Evolutionary conservation across 2,329 filamentous ascomycete genomes (phyloP), one percentile per base, ranked within the genome.

Genomic region (Aspergillus fischeri): DNA sequence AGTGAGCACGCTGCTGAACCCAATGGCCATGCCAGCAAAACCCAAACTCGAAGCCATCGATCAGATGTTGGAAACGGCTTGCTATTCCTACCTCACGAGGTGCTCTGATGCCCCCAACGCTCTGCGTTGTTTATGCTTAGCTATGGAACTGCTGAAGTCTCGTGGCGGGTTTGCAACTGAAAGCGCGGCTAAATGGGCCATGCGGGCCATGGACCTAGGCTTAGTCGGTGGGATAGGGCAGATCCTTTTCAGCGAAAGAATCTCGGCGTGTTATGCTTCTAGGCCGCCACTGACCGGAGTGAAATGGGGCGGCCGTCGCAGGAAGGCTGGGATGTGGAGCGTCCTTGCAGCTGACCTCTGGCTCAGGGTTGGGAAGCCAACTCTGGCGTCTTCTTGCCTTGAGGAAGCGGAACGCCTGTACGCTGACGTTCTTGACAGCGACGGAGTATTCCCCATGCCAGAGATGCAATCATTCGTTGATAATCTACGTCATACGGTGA

Each of bases 271-370:
- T 76, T 97, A 93, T 74, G 85, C 85, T 0, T 86, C 89, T 3
- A 90, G 90, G 63, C 81, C 81, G 27, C 87, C 89, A 2, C 76
- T 86, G 3, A 87, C 88, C 1, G 83, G 82, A 8, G 83, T 86
- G 59, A 78, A 78, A 41, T 89, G 87, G 80, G 92, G 92, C 17
- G 81, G 83, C 8, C 83, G 93, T 60, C 83, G 82, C 58, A 83
- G 94, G 51, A 99, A 97, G 78, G 90, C 92, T 2, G 94, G 90
- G 0, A 83, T 96, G 62, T 99, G 92, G 92, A 89, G 87, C 63
- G 82, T 94, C 24, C 81, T 96, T 42, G 89, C 90, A 1, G 87
- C 92, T 0, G 89, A 96, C 66, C 83, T 86, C 1, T 99, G 94
- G 94, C 80, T 93, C 54, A 83, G 83, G 52, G 83, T 92, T 60